Evolutionary conservation across 179 eudicot species (phyloP).

Genomic region (Dionaea muscipula): DNA sequence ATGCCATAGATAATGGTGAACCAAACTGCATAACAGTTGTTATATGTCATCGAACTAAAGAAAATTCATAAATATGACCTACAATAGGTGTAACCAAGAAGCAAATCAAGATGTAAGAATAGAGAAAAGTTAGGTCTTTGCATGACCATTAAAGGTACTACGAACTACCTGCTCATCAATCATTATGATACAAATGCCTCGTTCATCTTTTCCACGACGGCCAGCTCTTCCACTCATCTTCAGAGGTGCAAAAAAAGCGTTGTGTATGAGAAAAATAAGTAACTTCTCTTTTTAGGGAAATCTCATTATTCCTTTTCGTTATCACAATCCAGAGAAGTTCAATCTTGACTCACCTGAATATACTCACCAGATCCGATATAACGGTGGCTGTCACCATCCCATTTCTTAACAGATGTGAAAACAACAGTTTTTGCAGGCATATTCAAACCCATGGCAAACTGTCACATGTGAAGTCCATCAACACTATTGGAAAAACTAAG

Average conservation of each 20-base stretch:
- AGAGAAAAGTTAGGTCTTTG: too few species aligned
- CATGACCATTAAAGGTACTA: not conserved
- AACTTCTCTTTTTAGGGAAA: not conserved
- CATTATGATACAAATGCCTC: conserved; percentile 97
- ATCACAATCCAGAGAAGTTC: conserved; percentile 1
- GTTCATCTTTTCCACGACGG: conserved; percentile 99
- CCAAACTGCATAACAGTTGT: too few species aligned
- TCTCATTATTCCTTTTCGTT: too few species aligned
- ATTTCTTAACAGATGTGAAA: conserved; percentile 84
- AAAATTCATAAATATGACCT: too few species aligned
- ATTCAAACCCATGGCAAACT: conserved; percentile 99
- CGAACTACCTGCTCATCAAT: conserved; percentile 75
- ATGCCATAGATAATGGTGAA: too few species aligned
- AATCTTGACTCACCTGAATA: conserved; percentile 79
- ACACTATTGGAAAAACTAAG: not conserved
- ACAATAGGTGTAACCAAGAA: too few species aligned
- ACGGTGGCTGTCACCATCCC: conserved; percentile 98
- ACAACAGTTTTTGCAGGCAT: conserved; percentile 99
- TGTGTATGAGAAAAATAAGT: not conserved
- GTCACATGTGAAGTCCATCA: conserved; percentile 12
- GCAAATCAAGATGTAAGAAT: not conserved
- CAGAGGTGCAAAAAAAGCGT: conserved; percentile 5
- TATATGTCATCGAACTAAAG: too few species aligned
- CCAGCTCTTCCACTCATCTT: conserved; percentile 99
- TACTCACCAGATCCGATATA: conserved; percentile 96